phyloP scores from a whole-genome alignment of 805 yeast species.

The Candida xiaguanensis region DNA sequence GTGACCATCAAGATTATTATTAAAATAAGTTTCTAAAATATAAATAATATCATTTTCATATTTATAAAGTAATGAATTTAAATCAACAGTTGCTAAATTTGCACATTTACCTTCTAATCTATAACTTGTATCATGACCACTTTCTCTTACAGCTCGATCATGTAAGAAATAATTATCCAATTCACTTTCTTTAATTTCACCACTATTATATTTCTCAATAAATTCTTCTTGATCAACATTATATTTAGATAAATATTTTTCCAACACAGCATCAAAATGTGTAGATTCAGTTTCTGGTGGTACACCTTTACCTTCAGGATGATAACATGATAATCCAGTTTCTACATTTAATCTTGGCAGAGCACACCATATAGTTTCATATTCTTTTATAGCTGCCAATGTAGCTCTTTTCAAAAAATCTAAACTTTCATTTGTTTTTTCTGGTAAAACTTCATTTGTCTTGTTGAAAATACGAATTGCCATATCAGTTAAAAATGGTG shows the following conservation, averaged over 20 bases:
- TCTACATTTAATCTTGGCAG: conserved; percentile 67
- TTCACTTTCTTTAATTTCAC: conserved; percentile 66
- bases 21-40: conserved; percentile 54
- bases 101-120: conserved; percentile 90
- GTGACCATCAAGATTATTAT: conserved; percentile 44
- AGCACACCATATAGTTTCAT: conserved; percentile 73
- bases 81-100: conserved; percentile 82
- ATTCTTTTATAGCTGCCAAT: conserved; percentile 82
- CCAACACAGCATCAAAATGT: conserved; percentile 72
- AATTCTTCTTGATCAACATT: conserved; percentile 58
- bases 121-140: conserved; percentile 94
- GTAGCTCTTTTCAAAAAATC: conserved; percentile 65
- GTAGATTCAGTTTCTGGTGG: conserved; percentile 96
- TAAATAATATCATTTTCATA: conserved; percentile 83
- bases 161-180: conserved; percentile 85
- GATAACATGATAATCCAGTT: conserved; percentile 84
- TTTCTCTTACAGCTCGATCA: conserved; percentile 92
- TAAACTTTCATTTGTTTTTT: conserved; percentile 35
- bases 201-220: conserved; percentile 58
- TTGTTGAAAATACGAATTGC: conserved; percentile 63
- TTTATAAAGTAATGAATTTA: conserved; percentile 81
- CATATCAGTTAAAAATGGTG: conserved; percentile 96
- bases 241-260: conserved; percentile 66
- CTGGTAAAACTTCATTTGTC: conserved; percentile 45
- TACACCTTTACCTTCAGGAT: conserved; percentile 87